phyloP scores from a whole-genome alignment of 169 alveolate species.

The Cardiosporidium cionae region DNA sequence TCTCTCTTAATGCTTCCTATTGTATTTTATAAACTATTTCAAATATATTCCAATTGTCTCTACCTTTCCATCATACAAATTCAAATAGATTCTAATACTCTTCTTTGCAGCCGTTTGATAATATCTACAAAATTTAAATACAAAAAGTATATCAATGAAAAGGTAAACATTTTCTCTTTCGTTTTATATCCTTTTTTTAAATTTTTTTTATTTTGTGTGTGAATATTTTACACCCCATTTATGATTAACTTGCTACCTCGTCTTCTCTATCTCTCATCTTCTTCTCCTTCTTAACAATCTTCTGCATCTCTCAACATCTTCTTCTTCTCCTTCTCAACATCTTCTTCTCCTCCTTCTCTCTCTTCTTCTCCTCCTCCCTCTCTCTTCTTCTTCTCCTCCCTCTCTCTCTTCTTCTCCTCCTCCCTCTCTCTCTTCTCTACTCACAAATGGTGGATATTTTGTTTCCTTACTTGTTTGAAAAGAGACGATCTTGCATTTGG shows the following conservation, averaged over 20 bases:
- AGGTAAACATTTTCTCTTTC: too few relatives aligned
- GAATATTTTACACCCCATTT: too few relatives aligned
- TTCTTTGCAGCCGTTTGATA: slow-evolving; percentile 11
- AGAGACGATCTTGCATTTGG: slow-evolving; percentile 40
- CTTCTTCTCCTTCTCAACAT: neutral
- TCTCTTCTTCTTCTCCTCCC: neutral
- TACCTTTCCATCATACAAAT: slow-evolving; percentile 10
- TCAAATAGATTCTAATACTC: neutral
- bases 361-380: neutral
- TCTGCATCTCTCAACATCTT: neutral
- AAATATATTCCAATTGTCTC: too few relatives aligned
- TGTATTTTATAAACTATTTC: too few relatives aligned
- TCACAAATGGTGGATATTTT: neutral
- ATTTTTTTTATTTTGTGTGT: too few relatives aligned
- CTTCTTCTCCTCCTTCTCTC: neutral
- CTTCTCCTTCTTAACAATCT: too few relatives aligned
- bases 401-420: neutral
- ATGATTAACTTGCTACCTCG: too few relatives aligned
- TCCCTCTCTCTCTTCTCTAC: neutral
- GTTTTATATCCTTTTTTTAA: too few relatives aligned
- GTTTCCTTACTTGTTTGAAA: slow-evolving; percentile 7
- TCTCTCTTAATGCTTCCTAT: too few relatives aligned
- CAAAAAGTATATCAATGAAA: too few relatives aligned
- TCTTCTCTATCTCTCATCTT: too few relatives aligned
- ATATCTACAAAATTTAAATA: neutral